These are phyloP conservation scores for Graphilbum ipis-grandicollis DNA, from an alignment of 2,329 filamentous ascomycete species.

Conservation along the genomic window DNA sequence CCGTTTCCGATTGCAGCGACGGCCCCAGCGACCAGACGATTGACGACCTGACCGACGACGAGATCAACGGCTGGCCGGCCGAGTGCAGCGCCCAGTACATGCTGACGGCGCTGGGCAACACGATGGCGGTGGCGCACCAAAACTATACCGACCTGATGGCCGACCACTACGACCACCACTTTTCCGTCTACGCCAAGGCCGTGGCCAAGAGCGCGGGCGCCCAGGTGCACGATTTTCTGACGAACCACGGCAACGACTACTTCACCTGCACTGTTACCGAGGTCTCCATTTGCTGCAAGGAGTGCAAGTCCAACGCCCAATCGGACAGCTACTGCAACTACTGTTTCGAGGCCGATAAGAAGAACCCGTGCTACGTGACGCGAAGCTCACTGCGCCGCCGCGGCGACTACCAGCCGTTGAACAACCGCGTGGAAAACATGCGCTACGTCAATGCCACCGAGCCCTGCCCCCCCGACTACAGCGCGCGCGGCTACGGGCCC, in stretches of 20 bases:
- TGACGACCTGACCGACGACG: neutral
- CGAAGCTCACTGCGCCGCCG: neutral
- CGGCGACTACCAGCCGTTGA: neutral
- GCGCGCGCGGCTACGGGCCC: neutral
- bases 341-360: neutral
- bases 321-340: constrained; percentile 1
- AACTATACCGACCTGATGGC: neutral
- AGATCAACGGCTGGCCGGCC: neutral
- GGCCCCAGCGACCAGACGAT: neutral
- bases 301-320: neutral
- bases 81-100: neutral
- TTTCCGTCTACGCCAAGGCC: neutral
- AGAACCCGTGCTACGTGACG: neutral
- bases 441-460: neutral
- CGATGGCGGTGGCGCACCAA: neutral
- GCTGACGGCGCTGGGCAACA: neutral
- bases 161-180: constrained; percentile 1
- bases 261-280: neutral
- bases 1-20: neutral
- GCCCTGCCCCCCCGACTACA: neutral
- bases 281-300: neutral
- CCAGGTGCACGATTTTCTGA: neutral
- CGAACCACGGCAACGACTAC: neutral
- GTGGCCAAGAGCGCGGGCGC: neutral
- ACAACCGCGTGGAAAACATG: neutral